Evolutionary conservation across 768 basidiomycete species (phyloP).

Genomic region (Kwoniella dendrophila): DNA sequence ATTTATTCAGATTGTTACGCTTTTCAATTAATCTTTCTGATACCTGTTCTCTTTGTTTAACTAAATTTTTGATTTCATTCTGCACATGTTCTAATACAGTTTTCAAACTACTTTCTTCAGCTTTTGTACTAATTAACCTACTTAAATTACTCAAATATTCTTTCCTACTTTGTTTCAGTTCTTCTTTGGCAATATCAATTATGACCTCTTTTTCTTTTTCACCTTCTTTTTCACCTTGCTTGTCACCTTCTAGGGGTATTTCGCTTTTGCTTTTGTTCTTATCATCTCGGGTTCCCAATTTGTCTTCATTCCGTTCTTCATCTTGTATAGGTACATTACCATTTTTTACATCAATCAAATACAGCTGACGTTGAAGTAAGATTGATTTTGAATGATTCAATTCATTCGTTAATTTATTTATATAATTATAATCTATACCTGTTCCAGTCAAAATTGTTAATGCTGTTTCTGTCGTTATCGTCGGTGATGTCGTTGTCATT

Average conservation of each 20-base stretch:
- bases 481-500: background rate
- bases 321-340: background rate
- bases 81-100: conserved; percentile 32
- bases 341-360: conserved; percentile 16
- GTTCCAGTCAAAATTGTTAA: conserved; percentile 3
- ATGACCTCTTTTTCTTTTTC: background rate
- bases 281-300: too few species aligned
- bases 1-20: background rate
- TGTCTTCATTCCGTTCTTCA: background rate
- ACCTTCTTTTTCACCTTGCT: background rate
- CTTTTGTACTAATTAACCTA: conserved; percentile 17
- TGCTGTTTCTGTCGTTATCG: too few species aligned
- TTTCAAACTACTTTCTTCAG: conserved; percentile 28
- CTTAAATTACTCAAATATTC: background rate
- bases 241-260: too few species aligned
- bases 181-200: too few species aligned
- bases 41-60: conserved; percentile 16
- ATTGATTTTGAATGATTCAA: conserved; percentile 21
- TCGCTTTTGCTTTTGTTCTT: too few species aligned
- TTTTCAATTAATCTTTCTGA: conserved; percentile 17
- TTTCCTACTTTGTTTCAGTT: background rate
- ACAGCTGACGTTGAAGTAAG: conserved; percentile 25
- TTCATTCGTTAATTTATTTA: conserved; percentile 32
- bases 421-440: conserved; percentile 36
- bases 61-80: conserved; percentile 32